Evolutionary conservation across 169 alveolate species (phyloP).

Genomic region (Cryptosporidium sp.): DNA sequence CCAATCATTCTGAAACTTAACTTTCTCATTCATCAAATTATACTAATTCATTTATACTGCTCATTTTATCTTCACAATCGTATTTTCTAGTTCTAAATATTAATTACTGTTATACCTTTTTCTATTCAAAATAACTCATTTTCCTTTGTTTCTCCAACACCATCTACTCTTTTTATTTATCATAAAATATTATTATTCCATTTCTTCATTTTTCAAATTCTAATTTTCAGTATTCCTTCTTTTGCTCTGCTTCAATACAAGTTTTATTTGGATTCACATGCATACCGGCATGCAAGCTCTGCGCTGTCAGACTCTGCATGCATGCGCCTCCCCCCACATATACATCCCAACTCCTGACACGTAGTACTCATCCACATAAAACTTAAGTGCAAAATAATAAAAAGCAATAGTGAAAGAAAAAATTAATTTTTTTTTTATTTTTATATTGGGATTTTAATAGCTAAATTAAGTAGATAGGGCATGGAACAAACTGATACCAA

Average conservation of each 20-base stretch:
- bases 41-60: neutral
- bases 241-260: neutral
- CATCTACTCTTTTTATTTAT: neutral
- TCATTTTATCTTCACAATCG: too few relatives aligned
- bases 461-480: constrained; percentile 11
- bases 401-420: neutral
- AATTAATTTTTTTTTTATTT: neutral
- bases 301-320: neutral
- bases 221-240: neutral
- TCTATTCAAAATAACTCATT: neutral
- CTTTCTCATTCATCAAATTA: neutral
- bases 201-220: too few relatives aligned
- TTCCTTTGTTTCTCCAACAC: neutral
- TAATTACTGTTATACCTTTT: neutral
- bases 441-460: constrained; percentile 6
- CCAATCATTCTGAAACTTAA: neutral
- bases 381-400: neutral
- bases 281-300: neutral
- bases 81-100: neutral
- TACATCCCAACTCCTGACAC: neutral
- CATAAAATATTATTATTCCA: too few relatives aligned
- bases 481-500: constrained; percentile 20
- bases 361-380: neutral
- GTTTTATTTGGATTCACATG: neutral
- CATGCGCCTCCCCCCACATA: neutral